These are phyloP conservation scores for Cyberlindnera meyerae DNA, from an alignment of 805 yeast genomes.

Conservation along the genomic window DNA sequence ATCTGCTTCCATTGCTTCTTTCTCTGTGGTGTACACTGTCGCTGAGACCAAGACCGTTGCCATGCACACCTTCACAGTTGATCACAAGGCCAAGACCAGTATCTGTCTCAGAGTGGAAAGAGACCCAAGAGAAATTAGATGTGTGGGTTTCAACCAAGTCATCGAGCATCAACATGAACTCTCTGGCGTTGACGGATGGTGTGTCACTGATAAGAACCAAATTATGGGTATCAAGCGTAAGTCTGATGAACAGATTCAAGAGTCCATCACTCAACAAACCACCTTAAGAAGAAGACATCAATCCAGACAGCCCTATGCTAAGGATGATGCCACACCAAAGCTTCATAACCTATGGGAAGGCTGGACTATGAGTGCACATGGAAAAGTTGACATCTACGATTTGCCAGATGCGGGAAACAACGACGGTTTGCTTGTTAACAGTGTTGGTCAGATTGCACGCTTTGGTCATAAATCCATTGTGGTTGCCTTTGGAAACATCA, in stretches of 20 bases:
- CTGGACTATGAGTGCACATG: conserved; percentile 69
- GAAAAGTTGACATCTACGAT: conserved; percentile 54
- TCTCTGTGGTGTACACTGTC: conserved; percentile 70
- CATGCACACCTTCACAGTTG: conserved; percentile 68
- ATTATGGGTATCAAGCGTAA: conserved; percentile 48
- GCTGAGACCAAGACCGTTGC: conserved; percentile 50
- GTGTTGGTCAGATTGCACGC: conserved; percentile 56
- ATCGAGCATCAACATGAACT: conserved; percentile 67
- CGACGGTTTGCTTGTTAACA: conserved; percentile 45
- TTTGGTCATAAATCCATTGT: conserved; percentile 78
- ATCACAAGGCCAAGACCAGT: conserved; percentile 69
- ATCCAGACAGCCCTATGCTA: conserved; percentile 6
- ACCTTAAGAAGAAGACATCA: conserved; percentile 17
- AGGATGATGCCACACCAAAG: conserved; percentile 26
- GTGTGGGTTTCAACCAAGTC: conserved; percentile 77
- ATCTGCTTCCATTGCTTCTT: conserved; percentile 69
- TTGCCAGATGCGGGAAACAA: conserved; percentile 43
- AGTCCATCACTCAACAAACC: conserved; percentile 15
- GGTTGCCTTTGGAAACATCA: conserved; percentile 65
- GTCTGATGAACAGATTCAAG: conserved; percentile 13
- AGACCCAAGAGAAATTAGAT: conserved; percentile 87
- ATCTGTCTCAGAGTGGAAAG: conserved; percentile 88
- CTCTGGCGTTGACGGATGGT: conserved; percentile 70
- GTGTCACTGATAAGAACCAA: conserved; percentile 69
- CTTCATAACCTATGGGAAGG: conserved; percentile 67